Conservation (phyloP, 805 yeast species). For the Saccharomycopsis sp. region DNA sequence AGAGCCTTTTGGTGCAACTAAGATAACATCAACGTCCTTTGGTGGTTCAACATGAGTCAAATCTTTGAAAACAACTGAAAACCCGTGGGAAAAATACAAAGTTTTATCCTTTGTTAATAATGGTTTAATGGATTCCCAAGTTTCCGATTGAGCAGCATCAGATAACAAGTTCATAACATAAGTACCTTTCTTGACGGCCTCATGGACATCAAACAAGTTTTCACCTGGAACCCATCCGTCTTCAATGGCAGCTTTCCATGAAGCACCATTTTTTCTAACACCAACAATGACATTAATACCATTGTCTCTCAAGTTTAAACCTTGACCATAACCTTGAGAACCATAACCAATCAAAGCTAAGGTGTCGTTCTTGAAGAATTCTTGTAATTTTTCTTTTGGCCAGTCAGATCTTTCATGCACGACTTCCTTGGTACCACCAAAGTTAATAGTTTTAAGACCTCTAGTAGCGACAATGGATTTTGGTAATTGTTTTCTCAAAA, state of each 20-base stretch:
- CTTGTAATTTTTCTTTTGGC: slow-evolving; percentile 95
- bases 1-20: slow-evolving; percentile 99
- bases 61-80: slow-evolving; percentile 98
- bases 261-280: slow-evolving; percentile 97
- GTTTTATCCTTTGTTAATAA: slow-evolving; percentile 95
- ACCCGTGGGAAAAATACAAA: slow-evolving; percentile 98
- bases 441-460: slow-evolving; percentile 94
- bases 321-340: slow-evolving; percentile 99
- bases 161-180: slow-evolving; percentile 95
- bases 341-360: slow-evolving; percentile 98
- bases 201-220: slow-evolving; percentile 90
- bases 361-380: slow-evolving; percentile 97
- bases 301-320: slow-evolving; percentile 97
- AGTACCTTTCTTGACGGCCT: slow-evolving; percentile 90
- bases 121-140: slow-evolving; percentile 86
- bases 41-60: slow-evolving; percentile 96
- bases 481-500: slow-evolving; percentile 33
- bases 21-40: slow-evolving; percentile 87
- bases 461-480: slow-evolving; percentile 34
- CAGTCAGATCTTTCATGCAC: slow-evolving; percentile 99
- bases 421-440: slow-evolving; percentile 89
- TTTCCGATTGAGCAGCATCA: slow-evolving; percentile 99
- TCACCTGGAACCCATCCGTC: slow-evolving; percentile 99
- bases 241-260: slow-evolving; percentile 99
- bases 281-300: slow-evolving; percentile 97